These are phyloP conservation scores for Linnemannia hyalina DNA, from an alignment of 192 early-diverging fungal species.

Conservation along the genomic window DNA sequence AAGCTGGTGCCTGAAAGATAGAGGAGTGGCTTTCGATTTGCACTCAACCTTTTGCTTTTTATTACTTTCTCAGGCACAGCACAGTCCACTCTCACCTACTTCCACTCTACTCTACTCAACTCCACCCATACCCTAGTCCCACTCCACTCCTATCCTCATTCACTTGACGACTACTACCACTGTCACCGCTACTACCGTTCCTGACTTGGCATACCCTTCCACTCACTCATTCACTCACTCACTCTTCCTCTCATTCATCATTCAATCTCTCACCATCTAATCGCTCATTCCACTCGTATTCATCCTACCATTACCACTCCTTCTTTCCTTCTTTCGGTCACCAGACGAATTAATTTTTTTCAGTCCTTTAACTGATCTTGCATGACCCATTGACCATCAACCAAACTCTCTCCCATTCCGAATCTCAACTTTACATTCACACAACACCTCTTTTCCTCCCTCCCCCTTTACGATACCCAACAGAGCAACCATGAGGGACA, in stretches of 20 bases:
- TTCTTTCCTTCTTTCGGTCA: background rate
- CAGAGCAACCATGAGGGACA: background rate
- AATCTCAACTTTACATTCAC: background rate
- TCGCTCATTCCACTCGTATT: background rate
- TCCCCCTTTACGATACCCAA: background rate
- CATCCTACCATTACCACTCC: no score
- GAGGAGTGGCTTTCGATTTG: background rate
- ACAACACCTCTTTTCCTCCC: background rate
- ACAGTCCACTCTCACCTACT: no score
- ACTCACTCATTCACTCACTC: background rate
- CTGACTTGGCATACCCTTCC: background rate
- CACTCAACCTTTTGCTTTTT: no score
- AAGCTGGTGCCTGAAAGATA: background rate
- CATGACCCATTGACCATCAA: background rate
- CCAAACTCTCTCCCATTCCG: background rate
- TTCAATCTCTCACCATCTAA: background rate
- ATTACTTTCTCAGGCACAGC: background rate
- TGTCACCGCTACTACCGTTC: no score
- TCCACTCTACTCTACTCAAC: background rate
- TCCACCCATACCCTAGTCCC: no score
- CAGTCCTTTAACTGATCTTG: background rate
- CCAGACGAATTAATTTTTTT: background rate
- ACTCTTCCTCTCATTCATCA: background rate
- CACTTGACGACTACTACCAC: no score
- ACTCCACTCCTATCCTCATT: no score